Conservation (phyloP, 202 grass and related monocot genomes). For the Schoenoplectus triqueter region DNA sequence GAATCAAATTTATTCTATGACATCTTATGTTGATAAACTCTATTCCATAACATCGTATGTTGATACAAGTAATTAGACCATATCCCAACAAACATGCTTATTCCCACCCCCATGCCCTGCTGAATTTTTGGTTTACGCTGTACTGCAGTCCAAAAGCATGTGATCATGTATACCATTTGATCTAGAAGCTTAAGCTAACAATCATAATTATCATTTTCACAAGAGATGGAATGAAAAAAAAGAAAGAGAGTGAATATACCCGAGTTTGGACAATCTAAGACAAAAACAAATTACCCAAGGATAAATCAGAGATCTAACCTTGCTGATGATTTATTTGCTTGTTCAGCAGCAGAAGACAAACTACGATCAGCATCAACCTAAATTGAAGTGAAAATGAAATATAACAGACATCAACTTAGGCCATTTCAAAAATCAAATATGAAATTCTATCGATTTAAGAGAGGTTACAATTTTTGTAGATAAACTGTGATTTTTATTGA, state of each 20-base stretch:
- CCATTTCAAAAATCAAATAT: conserved; percentile 24
- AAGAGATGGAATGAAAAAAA: no score
- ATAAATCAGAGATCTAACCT: conserved; percentile 50
- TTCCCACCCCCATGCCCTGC: background rate
- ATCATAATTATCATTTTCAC: background rate
- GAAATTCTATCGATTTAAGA: background rate
- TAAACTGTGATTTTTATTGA: background rate
- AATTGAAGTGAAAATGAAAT: conserved; percentile 40
- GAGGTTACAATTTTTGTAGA: background rate
- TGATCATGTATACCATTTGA: background rate
- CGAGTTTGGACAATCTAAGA: background rate
- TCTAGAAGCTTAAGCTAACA: background rate
- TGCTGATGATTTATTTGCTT: conserved; percentile 50
- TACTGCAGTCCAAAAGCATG: background rate
- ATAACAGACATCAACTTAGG: background rate
- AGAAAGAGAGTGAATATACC: background rate
- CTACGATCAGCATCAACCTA: conserved; percentile 59
- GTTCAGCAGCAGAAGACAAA: conserved; percentile 55
- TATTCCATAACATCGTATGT: background rate
- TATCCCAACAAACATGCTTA: background rate
- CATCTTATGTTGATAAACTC: no score
- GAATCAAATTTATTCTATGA: background rate
- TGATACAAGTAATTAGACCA: background rate
- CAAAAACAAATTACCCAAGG: conserved; percentile 6
- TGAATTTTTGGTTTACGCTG: background rate